phyloP scores from a whole-genome alignment of 2,329 filamentous ascomycete species.

The Trichoderma sp. region DNA sequence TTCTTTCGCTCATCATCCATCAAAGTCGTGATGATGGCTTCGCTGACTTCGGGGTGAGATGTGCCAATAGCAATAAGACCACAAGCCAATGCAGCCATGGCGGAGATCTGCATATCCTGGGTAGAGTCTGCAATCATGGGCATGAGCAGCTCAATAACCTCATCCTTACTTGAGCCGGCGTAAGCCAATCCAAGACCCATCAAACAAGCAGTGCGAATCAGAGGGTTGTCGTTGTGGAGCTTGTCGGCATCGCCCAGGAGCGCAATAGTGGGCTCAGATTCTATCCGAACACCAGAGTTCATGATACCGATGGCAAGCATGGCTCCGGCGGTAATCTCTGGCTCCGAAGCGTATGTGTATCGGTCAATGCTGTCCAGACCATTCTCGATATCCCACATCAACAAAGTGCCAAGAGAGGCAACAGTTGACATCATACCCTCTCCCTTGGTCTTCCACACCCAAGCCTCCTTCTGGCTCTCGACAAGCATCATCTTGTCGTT shows the following conservation, averaged over 20 bases:
- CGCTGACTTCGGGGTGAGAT: conserved; percentile 85
- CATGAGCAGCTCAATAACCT: conserved; percentile 79
- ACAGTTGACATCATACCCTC: conserved; percentile 97
- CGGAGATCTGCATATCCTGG: conserved; percentile 91
- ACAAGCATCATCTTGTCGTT: conserved; percentile 98
- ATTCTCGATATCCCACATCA: conserved; percentile 91
- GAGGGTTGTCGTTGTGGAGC: conserved; percentile 73
- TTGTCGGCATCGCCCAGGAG: conserved; percentile 80
- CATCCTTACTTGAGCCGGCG: conserved; percentile 89
- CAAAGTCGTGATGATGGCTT: conserved; percentile 88
- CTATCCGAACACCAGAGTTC: conserved; percentile 86
- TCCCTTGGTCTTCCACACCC: conserved; percentile 99
- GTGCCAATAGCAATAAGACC: conserved; percentile 93
- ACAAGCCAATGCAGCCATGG: conserved; percentile 89
- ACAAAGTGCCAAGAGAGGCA: conserved; percentile 85
- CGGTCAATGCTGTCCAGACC: conserved; percentile 93
- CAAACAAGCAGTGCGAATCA: conserved; percentile 80
- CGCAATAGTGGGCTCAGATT: conserved; percentile 87
- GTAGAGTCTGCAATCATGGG: conserved; percentile 84
- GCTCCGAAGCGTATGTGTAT: conserved; percentile 83
- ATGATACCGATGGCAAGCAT: conserved; percentile 93
- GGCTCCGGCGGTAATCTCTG: conserved; percentile 83
- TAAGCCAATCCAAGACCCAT: conserved; percentile 96
- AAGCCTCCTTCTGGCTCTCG: conserved; percentile 83
- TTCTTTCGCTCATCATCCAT: conserved; percentile 89